phyloP scores from a whole-genome alignment of 345 rosid genomes.

The Lumnitzera racemosa region DNA sequence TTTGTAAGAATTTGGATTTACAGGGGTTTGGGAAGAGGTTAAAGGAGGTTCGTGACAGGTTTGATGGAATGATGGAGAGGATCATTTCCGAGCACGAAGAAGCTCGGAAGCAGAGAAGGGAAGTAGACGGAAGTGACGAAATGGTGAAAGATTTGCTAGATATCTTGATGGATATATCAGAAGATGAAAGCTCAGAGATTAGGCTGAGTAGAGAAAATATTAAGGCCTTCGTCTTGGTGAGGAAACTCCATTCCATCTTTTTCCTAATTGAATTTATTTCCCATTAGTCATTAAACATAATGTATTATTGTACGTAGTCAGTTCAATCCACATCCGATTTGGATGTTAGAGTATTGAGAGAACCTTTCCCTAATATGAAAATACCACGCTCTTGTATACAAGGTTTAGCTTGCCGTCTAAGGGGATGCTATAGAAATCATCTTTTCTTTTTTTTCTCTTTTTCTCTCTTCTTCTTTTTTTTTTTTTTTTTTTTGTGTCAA shows the following conservation, averaged over 20 bases:
- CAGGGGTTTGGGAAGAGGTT: constrained; percentile 32
- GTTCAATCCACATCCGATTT: no score
- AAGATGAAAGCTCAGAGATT: constrained; percentile 36
- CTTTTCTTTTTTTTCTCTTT: no score
- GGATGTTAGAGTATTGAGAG: no score
- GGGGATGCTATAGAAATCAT: background rate
- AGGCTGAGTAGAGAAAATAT: constrained; percentile 40
- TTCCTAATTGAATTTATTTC: background rate
- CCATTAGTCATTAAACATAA: no score
- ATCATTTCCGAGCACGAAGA: constrained; percentile 40
- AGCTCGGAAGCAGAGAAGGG: background rate
- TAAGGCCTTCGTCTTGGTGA: constrained; percentile 51
- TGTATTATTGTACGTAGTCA: no score
- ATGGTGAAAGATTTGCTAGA: constrained; percentile 34
- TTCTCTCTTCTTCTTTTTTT: no score
- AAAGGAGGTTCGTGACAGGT: constrained; percentile 25
- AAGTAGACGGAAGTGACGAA: constrained; percentile 5
- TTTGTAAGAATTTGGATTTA: constrained; percentile 47
- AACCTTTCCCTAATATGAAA: no score
- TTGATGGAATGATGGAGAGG: constrained; percentile 32
- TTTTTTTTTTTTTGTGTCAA: no score
- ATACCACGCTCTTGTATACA: no score
- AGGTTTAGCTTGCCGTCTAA: no score
- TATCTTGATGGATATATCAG: constrained; percentile 33
- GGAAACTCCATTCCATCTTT: background rate